Conservation (phyloP, 2,329 filamentous ascomycete genomes). For the Botrytis fragariae region DNA sequence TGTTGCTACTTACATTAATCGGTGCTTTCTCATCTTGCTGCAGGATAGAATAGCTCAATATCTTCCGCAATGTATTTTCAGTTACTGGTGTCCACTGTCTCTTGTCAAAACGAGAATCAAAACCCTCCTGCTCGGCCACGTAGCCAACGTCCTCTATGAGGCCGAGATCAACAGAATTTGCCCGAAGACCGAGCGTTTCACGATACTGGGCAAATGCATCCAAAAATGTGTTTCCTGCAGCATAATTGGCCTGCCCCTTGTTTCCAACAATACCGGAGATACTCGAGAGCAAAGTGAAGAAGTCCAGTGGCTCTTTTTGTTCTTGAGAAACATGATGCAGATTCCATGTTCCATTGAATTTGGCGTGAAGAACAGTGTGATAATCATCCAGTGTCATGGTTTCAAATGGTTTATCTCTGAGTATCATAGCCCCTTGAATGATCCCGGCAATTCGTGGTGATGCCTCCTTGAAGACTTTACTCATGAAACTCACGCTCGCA, state of each 20-base stretch:
- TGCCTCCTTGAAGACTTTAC: conserved; percentile 14
- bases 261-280: conserved; percentile 40
- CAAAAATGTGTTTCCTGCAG: conserved; percentile 49
- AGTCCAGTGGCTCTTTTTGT: conserved; percentile 39
- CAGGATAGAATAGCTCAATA: conserved; percentile 36
- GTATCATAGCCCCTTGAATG: conserved; percentile 39
- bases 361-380: conserved; percentile 16
- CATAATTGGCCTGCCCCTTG: conserved; percentile 47
- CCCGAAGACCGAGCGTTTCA: neutral
- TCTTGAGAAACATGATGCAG: conserved; percentile 22
- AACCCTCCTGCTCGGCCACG: conserved; percentile 15
- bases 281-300: conserved; percentile 44
- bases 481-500: conserved; percentile 11
- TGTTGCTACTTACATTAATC: conserved; percentile 23
- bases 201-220: conserved; percentile 32
- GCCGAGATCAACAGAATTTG: conserved; percentile 13
- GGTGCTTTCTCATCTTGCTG: conserved; percentile 29
- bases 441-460: conserved; percentile 29
- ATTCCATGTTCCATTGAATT: conserved; percentile 30
- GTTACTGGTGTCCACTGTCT: neutral
- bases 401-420: conserved; percentile 27
- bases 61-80: conserved; percentile 35
- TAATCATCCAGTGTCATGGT: conserved; percentile 25
- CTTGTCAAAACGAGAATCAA: neutral
- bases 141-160: conserved; percentile 39